A percentile compares a stretch with the other conserved stretches of the same genome.
Evolutionary conservation across 495 filamentous ascomycete species (phyloP).

Genomic region (Copromyces sp.): DNA sequence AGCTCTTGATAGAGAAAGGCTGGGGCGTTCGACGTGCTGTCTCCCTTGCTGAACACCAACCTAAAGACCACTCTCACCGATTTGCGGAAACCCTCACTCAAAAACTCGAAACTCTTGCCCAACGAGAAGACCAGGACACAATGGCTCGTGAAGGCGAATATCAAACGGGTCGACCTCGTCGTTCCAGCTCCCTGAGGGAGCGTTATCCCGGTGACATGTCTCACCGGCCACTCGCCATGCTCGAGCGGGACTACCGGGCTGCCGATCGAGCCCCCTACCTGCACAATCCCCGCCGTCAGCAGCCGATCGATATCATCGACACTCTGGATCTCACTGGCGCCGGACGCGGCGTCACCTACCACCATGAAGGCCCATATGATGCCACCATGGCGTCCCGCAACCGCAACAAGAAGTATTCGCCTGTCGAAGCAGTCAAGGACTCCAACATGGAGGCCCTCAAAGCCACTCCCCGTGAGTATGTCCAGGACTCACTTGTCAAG

Average conservation of each 20-base stretch:
- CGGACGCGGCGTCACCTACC: constrained; percentile 49
- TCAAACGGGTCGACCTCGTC: constrained; percentile 17
- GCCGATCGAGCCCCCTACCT: constrained; percentile 55
- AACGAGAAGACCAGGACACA: background rate
- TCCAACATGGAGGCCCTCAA: constrained; percentile 69
- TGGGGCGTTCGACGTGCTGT: constrained; percentile 8
- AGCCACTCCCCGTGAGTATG: constrained; percentile 73
- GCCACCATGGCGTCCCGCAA: constrained; percentile 68
- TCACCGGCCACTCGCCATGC: constrained; percentile 51
- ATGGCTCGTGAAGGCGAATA: constrained; percentile 1
- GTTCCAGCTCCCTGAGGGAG: constrained; percentile 43
- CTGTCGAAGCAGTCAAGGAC: constrained; percentile 64
- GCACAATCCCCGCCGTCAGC: constrained; percentile 40
- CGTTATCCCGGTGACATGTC: constrained; percentile 52
- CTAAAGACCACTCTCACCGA: constrained; percentile 12
- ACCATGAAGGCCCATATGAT: constrained; percentile 91
- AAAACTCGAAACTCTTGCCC: constrained; percentile 1
- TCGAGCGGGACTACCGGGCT: constrained; percentile 46
- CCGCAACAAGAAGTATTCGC: constrained; percentile 47
- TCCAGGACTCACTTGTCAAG: constrained; percentile 60
- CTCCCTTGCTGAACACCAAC: constrained; percentile 17
- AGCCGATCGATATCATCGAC: constrained; percentile 73
- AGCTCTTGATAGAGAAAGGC: background rate
- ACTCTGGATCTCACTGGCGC: constrained; percentile 52
- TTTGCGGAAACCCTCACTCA: constrained; percentile 8